Percentiles rank a stretch among this genome's conserved stretches.
phyloP scores from a whole-genome alignment of 306 rosid species.

The Cucurbita argyrosperma region DNA sequence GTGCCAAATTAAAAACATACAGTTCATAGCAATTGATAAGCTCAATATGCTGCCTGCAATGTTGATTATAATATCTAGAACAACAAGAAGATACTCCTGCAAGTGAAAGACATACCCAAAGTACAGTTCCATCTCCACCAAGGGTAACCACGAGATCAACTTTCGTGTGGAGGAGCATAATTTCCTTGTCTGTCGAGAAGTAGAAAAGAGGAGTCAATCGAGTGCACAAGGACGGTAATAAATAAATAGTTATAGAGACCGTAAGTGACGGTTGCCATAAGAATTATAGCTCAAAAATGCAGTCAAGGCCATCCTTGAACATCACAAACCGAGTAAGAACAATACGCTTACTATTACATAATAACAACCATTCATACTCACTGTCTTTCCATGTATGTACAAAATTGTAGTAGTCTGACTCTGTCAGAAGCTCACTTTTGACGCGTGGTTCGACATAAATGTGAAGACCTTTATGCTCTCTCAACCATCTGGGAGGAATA shows the following conservation, averaged over 20 bases:
- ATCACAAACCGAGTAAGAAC: background rate
- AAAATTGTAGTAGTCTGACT: constrained; percentile 62
- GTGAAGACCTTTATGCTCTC: constrained; percentile 48
- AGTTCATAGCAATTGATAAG: background rate
- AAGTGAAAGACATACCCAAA: constrained; percentile 58
- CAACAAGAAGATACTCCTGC: background rate
- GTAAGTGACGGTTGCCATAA: background rate
- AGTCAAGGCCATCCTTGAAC: background rate
- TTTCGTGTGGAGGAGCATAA: constrained; percentile 49
- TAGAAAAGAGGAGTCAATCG: background rate
- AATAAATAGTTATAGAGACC: background rate
- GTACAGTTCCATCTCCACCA: constrained; percentile 97
- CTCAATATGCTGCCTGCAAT: background rate
- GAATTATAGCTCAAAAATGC: background rate
- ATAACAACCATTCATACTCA: constrained; percentile 25
- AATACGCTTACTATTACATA: background rate
- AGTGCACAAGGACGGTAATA: background rate
- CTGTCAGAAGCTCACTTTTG: constrained; percentile 52
- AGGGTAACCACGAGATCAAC: constrained; percentile 91
- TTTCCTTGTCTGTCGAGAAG: constrained; percentile 44
- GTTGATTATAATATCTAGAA: background rate
- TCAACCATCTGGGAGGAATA: constrained; percentile 60
- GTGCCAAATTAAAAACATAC: constrained; percentile 2
- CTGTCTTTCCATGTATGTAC: constrained; percentile 80
- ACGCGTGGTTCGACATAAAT: constrained; percentile 85